Evolutionary conservation across 208 protist genomes (phyloP), one percentile per base, ranked within the genome.

Genomic region (Wallacemonas collosoma): DNA sequence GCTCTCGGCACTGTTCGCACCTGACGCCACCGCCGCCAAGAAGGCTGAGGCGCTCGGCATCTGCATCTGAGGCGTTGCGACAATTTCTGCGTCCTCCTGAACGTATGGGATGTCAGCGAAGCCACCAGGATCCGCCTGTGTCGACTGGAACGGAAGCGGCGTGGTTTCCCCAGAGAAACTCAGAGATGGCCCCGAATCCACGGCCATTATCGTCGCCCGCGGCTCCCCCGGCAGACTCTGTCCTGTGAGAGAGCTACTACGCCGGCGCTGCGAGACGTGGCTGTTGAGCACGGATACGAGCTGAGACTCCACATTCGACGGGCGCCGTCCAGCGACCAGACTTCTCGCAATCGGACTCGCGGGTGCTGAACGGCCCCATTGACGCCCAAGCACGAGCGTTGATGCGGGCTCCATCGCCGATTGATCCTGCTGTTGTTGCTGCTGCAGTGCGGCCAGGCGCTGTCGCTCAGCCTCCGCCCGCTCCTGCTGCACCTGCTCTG

Each of bases 391-490:
- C 7, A 7, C 14, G 9, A 51, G 38, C 60, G 60, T 6, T 9
- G 41, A 65, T 9, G 3, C 36, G 11, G 12, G 11, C 60, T 14
- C 38, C 56, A 38, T 62, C 35, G 4, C 8, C 35, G 38, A 41
- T 38, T 61, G 17, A 26, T 53, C 8, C 45, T 48, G 26, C 14
- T 55, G 43, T 17, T 63, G 63, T 36, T 76, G 62, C 43, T 68
- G 48, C 51, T 65, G 61, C 40, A 40, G 36, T 14, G 56, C 3
- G 9, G 5, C n/a, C 26, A 50, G 3, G 11, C 60, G 60, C 43
- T 65, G 41, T 4, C 60, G 72, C 71, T 85, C 73, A 53, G 77
- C 70, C 36, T 76, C 53, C 39, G 68, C 50, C 69, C 77, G 54
- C 58, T 72, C 71, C 70, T 71, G 51, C 61, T 15, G 7, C 7